Percentiles rank a stretch among this genome's conserved stretches.
Evolutionary conservation across 306 rosid species (phyloP).

Genomic region (Neltuma alba): DNA sequence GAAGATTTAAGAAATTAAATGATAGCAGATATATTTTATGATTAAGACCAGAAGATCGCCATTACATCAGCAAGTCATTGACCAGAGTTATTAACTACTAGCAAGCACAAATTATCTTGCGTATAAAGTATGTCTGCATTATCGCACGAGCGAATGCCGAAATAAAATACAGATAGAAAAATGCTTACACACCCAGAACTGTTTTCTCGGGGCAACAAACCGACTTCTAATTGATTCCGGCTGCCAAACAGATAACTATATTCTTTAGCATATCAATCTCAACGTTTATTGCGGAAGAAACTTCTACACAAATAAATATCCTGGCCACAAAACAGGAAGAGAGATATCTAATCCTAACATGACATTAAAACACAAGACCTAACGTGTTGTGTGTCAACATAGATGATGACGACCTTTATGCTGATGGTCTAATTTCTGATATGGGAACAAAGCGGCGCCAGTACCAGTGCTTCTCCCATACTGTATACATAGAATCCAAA

Average conservation of each 20-base stretch:
- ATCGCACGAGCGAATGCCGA: too few relatives aligned
- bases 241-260: background rate
- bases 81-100: background rate
- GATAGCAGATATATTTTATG: background rate
- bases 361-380: background rate
- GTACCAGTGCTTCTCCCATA: constrained; percentile 78
- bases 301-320: background rate
- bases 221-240: background rate
- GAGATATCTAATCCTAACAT: background rate
- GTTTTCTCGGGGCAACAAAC: background rate
- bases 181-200: too few relatives aligned
- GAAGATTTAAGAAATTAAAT: background rate
- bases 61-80: too few relatives aligned
- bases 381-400: background rate
- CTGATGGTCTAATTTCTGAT: background rate
- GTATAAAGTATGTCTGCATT: too few relatives aligned
- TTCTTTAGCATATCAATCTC: background rate
- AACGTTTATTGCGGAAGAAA: background rate
- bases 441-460: constrained; percentile 54
- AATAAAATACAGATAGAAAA: background rate
- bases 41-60: background rate
- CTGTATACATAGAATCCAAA: constrained; percentile 52
- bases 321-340: background rate
- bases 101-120: too few relatives aligned
- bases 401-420: constrained; percentile 12